These are phyloP conservation scores for Apophysomyces variabilis DNA, from an alignment of 371 early-diverging fungal genomes.

Conservation along the genomic window DNA sequence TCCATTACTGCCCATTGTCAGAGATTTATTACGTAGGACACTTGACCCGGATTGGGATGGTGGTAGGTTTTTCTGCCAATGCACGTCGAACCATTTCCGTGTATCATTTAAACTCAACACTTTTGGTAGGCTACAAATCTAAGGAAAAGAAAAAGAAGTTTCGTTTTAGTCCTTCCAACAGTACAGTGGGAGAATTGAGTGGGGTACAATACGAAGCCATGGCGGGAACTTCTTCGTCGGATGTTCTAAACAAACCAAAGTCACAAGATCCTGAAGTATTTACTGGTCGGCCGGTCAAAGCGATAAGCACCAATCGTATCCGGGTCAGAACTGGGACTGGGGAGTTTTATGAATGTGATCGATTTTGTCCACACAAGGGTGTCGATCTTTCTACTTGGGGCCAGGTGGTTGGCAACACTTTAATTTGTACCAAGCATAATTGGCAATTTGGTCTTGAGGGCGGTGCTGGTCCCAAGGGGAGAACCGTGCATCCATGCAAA, in stretches of 20 bases:
- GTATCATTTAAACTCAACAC: background rate
- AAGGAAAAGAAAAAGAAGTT: background rate
- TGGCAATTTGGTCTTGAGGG: conserved; percentile 65
- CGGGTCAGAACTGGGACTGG: conserved; percentile 58
- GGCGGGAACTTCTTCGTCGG: background rate
- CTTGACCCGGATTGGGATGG: conserved; percentile 23
- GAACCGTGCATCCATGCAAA: conserved; percentile 61
- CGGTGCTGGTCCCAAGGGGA: conserved; percentile 52
- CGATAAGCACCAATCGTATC: conserved; percentile 55
- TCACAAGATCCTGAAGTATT: conserved; percentile 16
- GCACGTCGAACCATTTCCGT: background rate
- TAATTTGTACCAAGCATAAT: conserved; percentile 70
- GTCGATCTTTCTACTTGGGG: conserved; percentile 71
- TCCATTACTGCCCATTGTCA: conserved; percentile 53
- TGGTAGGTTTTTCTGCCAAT: background rate
- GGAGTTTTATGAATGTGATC: conserved; percentile 66
- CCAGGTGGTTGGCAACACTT: conserved; percentile 59
- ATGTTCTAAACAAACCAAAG: conserved; percentile 7
- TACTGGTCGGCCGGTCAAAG: conserved; percentile 46
- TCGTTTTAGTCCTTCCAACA: background rate
- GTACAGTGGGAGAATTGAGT: background rate
- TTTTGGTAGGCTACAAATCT: background rate
- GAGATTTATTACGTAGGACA: conserved; percentile 50
- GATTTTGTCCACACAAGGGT: conserved; percentile 72
- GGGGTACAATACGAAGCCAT: background rate